Evolutionary conservation across 148 eudicot genomes (phyloP), one percentile per base, ranked within the genome.

Genomic region (Pouteria glomerata): DNA sequence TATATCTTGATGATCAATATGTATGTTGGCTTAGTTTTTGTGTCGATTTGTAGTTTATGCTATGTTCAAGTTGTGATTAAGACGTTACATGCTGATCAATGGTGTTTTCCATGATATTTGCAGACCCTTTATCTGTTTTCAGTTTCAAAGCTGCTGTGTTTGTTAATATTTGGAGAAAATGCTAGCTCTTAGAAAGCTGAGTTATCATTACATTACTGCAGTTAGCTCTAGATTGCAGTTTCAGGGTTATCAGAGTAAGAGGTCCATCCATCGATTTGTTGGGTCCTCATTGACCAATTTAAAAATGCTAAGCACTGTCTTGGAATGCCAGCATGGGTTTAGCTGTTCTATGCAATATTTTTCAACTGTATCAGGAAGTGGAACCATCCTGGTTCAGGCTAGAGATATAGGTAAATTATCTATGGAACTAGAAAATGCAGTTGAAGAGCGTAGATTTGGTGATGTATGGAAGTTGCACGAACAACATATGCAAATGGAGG

Each of bases 401-500:
- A 85, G 84, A 64, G 98, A 94, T 77, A 87, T 87, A 12, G 91
- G 89, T 58, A 86, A 85, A 78, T 73, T 94, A 67, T 76, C 84
- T 65, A 76, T 85, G 77, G 88, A 86, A 37, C 79, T 95, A 60
- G 78, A 85, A 64, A 79, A 80, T 59, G 96, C 96, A 50, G 73
- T 88, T 56, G 80, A 80, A 72, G 90, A 95, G 39, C 73, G 65
- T n/a, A 80, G 91, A 74, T 81, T 76, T 18, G 70, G 63, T 66
- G 99, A 91, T 73, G 86, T 89, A 1, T 89, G 99, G 97, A 81
- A 78, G 62, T 77, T 86, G 79, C 85, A 83, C 33, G 84, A 88
- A 70, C 90, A 82, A 69, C 96, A 91, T 48, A 85, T 89, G 92
- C 82, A 81, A 39, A 84, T 95, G 85, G 97, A 88, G 71, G 98